Percentiles rank a stretch among this genome's conserved stretches.
Evolutionary conservation across 331 rosid genomes (phyloP).

Genomic region (Prunus yedoensis): DNA sequence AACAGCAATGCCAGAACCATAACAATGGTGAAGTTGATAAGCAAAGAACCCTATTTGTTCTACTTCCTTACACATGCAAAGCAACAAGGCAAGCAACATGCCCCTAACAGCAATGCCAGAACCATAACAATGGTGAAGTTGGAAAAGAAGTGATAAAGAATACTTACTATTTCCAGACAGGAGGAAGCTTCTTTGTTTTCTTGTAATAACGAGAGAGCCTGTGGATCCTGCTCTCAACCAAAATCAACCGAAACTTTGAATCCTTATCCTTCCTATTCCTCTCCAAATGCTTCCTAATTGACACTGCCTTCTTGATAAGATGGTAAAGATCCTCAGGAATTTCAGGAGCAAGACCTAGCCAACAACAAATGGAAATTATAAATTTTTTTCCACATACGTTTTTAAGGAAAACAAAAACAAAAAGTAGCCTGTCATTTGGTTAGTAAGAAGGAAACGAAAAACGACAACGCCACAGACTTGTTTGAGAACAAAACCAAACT

Average conservation of each 20-base stretch:
- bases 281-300: conserved; percentile 28
- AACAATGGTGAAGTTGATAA: neutral
- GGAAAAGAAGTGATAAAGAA: neutral
- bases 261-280: conserved; percentile 33
- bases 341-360: conserved; percentile 22
- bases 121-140: neutral
- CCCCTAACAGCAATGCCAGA: neutral
- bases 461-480: neutral
- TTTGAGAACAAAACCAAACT: neutral
- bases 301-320: conserved; percentile 32
- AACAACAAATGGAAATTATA: neutral
- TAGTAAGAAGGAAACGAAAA: neutral
- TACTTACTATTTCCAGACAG: conserved; percentile 30
- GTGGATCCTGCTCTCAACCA: conserved; percentile 31
- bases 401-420: neutral
- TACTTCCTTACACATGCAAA: neutral
- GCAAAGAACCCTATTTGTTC: neutral
- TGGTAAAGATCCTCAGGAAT: conserved; percentile 29
- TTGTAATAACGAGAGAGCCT: conserved; percentile 34
- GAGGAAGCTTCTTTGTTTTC: conserved; percentile 31
- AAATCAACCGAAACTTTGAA: conserved; percentile 27
- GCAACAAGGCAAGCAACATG: neutral
- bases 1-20: neutral
- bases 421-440: neutral
- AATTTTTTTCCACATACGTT: too few relatives aligned